Percentiles rank a stretch among this genome's conserved stretches.
These are phyloP conservation scores for Cladosporium cucumerinum DNA, from an alignment of 2,329 filamentous ascomycete species.

Conservation along the genomic window DNA sequence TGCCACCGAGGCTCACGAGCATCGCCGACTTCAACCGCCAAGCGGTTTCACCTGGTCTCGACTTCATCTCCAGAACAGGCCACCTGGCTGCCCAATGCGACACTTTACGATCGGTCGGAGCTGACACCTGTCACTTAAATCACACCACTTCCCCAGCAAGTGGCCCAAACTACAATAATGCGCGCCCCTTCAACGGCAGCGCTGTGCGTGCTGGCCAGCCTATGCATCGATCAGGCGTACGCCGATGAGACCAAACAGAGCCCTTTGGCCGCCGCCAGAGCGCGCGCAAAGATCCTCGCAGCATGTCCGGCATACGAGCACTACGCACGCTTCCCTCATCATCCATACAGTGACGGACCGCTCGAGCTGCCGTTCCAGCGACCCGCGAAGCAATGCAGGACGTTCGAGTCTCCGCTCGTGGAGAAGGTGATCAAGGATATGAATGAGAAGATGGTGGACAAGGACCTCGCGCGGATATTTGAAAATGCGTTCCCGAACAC, in stretches of 20 bases:
- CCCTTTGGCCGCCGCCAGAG: slow-evolving; percentile 25
- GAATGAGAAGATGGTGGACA: slow-evolving; percentile 73
- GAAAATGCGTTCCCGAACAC: slow-evolving; percentile 94
- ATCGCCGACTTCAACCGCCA: not conserved
- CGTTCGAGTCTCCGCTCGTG: slow-evolving; percentile 81
- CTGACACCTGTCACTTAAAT: not conserved
- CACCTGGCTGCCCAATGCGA: slow-evolving; percentile 6
- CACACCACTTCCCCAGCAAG: not conserved
- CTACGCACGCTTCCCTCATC: slow-evolving; percentile 40
- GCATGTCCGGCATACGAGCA: slow-evolving; percentile 40
- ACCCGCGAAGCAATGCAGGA: slow-evolving; percentile 76
- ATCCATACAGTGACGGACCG: slow-evolving; percentile 75
- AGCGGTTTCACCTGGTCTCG: slow-evolving; percentile 14
- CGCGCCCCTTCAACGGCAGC: slow-evolving; percentile 26
- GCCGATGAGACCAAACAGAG: slow-evolving; percentile 26
- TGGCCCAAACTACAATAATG: slow-evolving; percentile 20
- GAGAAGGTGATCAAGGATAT: slow-evolving; percentile 85
- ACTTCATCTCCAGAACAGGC: slow-evolving; percentile 11
- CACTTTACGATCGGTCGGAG: not conserved
- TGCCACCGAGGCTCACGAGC: not conserved
- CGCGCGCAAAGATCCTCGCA: slow-evolving; percentile 34
- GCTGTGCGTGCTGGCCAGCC: slow-evolving; percentile 30
- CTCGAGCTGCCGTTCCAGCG: slow-evolving; percentile 81
- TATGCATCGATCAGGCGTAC: slow-evolving; percentile 27
- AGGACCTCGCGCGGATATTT: slow-evolving; percentile 86